These are phyloP conservation scores for Protomyces macrosporus DNA, from an alignment of 1,139 yeast genomes.

Conservation along the genomic window DNA sequence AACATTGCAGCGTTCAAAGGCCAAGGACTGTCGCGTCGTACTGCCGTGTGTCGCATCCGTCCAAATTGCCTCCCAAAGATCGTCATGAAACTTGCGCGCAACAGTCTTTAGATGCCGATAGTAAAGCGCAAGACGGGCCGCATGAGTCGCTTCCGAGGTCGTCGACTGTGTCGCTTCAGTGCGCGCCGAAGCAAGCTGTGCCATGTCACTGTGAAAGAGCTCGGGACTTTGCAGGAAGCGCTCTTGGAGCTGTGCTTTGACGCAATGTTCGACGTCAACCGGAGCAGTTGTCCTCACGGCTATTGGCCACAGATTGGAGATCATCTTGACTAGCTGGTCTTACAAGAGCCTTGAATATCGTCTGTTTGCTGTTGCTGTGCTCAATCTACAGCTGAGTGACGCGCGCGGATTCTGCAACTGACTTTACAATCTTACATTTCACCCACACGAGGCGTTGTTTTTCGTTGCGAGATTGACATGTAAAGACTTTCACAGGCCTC, in stretches of 20 bases:
- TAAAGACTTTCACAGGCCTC: too few species aligned
- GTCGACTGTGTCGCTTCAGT: background rate
- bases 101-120: background rate
- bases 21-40: conserved; percentile 41
- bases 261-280: background rate
- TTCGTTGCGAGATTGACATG: too few species aligned
- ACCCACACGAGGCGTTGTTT: too few species aligned
- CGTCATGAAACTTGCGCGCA: background rate
- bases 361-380: too few species aligned
- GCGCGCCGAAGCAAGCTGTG: background rate
- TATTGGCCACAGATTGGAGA: background rate
- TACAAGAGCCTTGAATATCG: too few species aligned
- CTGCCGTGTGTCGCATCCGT: background rate
- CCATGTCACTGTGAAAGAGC: background rate
- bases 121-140: background rate
- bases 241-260: background rate
- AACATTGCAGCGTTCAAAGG: conserved; percentile 58
- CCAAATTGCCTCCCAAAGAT: background rate
- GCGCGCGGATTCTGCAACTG: too few species aligned
- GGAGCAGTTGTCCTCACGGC: background rate
- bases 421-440: too few species aligned
- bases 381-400: too few species aligned
- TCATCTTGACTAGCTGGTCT: conserved; percentile 39
- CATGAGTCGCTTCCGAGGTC: background rate
- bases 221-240: background rate